Base-by-base conservation (phyloP, 768 basidiomycete genomes). In the Macrocybe gigantea region DNA sequence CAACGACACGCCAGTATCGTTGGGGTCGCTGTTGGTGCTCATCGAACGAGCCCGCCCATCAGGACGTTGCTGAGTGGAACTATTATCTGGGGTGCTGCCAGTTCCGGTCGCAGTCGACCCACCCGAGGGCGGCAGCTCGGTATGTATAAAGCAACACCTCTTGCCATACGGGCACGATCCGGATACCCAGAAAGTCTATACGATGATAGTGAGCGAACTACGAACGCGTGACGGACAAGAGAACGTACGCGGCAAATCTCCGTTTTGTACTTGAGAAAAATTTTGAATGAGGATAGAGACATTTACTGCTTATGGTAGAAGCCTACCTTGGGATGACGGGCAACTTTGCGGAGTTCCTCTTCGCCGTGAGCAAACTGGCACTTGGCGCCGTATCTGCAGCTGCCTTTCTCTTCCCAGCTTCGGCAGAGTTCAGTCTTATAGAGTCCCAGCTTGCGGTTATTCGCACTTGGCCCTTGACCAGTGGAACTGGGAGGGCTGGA, bases 331-430 rank as follows among this genome's bases (percentile, higher is more conserved):
- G 92, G 92, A 63, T 94, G 91, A 54, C 91, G 78, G 54, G 83
- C 64, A n/a, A 93, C 88, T 48, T 77, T 81, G 36, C 90, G 80
- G 32, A 93, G 73, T 64, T 94, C 92, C 0, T 91, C 88, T 60
- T 91, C 86, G 43, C 92, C 93, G 60, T 94, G 92, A 22, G 92
- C 92, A 61, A 94, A 94, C 63, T 94, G 92, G 60, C 92, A 94
- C 66, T 93, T 93, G 43, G 80, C 64, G 5, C 87, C 88, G 56
- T 94, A 94, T 33, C 92, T 77, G 62, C 90, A 93, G 11, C 79
- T 67, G 2, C 88, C 88, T 61, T 93, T 93, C 68, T 93, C 90
- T 63, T 93, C 90, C 90, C 91, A 93, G 62, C 91, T 93, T 53
- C 87, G 73, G 65, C 91, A 93, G 41, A 93, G 55, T 63, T 92